Conservation (phyloP, 352 stramenopile genomes). For the Pelagophyceae sp. region DNA sequence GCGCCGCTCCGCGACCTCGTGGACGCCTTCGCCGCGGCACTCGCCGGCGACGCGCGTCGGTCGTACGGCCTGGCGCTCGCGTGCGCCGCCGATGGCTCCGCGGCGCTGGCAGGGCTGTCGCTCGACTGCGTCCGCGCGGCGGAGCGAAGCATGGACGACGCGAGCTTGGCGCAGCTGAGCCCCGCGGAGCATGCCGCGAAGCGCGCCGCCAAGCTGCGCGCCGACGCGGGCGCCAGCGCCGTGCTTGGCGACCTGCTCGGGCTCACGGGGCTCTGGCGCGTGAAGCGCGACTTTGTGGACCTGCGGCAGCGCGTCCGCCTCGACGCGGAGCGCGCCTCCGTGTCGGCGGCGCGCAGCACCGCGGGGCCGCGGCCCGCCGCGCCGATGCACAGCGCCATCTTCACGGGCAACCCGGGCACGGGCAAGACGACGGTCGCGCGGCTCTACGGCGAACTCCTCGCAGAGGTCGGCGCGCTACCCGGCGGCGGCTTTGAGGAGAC, state of each 20-base stretch:
- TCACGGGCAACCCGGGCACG: slow-evolving; percentile 54
- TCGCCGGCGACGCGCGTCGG: not conserved
- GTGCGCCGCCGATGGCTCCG: too few relatives aligned
- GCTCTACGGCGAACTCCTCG: slow-evolving; percentile 78
- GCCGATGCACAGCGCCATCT: slow-evolving; percentile 30
- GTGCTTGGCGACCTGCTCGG: slow-evolving; percentile 4
- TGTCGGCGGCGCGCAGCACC: too few relatives aligned
- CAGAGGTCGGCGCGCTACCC: slow-evolving; percentile 74
- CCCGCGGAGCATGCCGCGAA: too few relatives aligned
- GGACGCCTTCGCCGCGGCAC: not conserved
- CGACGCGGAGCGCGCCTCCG: slow-evolving; percentile 14
- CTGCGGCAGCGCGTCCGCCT: slow-evolving; percentile 5
- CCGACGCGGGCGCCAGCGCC: not conserved
- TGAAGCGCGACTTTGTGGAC: slow-evolving; percentile 25
- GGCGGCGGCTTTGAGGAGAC: slow-evolving; percentile 75
- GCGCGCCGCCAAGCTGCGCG: too few relatives aligned
- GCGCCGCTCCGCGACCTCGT: too few relatives aligned
- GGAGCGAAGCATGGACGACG: not conserved
- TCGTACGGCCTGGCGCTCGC: not conserved
- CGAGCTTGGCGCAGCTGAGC: too few relatives aligned
- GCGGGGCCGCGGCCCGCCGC: not conserved
- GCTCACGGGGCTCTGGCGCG: slow-evolving; percentile 13
- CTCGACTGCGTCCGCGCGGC: not conserved
- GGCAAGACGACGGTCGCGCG: slow-evolving; percentile 68
- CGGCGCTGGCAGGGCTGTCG: too few relatives aligned